Evolutionary conservation across 306 rosid species (phyloP).

Genomic region (Acacia crassicarpa): DNA sequence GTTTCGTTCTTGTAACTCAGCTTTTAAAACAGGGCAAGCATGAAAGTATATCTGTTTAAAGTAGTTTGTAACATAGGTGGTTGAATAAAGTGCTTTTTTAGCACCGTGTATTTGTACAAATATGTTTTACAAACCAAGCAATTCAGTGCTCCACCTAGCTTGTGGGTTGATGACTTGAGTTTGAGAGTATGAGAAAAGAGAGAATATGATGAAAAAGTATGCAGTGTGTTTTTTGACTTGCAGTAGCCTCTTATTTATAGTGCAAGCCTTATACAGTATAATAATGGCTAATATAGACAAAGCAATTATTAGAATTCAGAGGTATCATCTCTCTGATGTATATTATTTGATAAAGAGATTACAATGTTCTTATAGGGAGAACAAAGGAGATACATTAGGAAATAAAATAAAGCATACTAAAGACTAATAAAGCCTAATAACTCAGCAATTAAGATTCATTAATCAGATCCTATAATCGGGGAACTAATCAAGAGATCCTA

Average conservation of each 20-base stretch:
- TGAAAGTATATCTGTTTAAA: neutral
- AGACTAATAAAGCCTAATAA: too few species aligned
- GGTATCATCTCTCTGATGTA: too few species aligned
- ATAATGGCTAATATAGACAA: neutral
- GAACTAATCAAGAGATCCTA: too few species aligned
- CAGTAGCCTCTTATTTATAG: neutral
- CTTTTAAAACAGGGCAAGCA: neutral
- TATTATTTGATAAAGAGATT: too few species aligned
- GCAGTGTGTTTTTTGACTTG: neutral
- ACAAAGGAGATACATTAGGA: too few species aligned
- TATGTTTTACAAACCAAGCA: neutral
- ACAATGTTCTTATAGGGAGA: too few species aligned
- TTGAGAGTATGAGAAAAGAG: neutral
- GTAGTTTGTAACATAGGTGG: neutral
- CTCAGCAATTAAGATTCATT: too few species aligned
- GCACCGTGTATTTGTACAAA: neutral
- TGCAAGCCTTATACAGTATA: neutral
- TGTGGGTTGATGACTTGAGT: neutral
- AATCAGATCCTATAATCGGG: too few species aligned
- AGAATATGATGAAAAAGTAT: neutral
- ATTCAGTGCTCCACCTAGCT: neutral
- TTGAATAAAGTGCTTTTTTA: neutral
- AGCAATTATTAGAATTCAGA: too few species aligned
- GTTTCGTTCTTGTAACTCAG: neutral
- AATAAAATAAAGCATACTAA: too few species aligned